Evolutionary conservation across 129 eudicot species (phyloP), one percentile per base, ranked within the genome.

Genomic region (Lactuca saligna): DNA sequence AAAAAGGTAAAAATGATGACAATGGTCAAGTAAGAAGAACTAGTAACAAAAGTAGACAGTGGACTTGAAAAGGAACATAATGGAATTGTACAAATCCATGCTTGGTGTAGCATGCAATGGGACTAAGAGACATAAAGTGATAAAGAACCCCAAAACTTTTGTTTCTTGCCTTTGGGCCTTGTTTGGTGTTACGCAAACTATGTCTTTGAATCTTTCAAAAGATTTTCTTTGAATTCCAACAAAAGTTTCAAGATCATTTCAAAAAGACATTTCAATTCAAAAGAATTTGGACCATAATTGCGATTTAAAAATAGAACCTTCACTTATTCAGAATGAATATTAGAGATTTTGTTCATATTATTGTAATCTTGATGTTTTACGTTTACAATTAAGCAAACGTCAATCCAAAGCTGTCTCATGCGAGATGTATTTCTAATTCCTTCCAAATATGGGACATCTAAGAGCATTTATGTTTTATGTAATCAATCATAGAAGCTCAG

Each of bases 111-210:
- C 85, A 71, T 76, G 78, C 81, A 63, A 75, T 65, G 76, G 58
- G 76, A 68, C 76, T 75, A 70, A 61, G 66, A 80, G 84, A 70
- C 81, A 75, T 75, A 75, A 80, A 70, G 84, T 57, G 70, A 44
- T 20, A 75, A 72, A 72, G 77, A 75, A 66, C 20, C 65, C 62
- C 20, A 20, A 42, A 69, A 71, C 67, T 70, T 76, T 70, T 70
- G 78, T 57, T 57, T 49, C 62, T 63, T 25, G 69, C 70, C 65
- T 60, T 70, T 80, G 48, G 80, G 20, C 74, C 57, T 80, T 80
- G 75, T 71, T 71, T 81, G 54, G 66, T 75, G 76, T 69, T 75
- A 63, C 50, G 33, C 66, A 53, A 68, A 74, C 63, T 59, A 71
- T 66, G 68, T 74, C 46, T 81, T 63, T 61, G 81, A 65, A 75